Percentiles rank a stretch among this genome's conserved stretches.
Evolutionary conservation across 345 rosid species (phyloP).

Genomic region (Euphorbia tirucalli): DNA sequence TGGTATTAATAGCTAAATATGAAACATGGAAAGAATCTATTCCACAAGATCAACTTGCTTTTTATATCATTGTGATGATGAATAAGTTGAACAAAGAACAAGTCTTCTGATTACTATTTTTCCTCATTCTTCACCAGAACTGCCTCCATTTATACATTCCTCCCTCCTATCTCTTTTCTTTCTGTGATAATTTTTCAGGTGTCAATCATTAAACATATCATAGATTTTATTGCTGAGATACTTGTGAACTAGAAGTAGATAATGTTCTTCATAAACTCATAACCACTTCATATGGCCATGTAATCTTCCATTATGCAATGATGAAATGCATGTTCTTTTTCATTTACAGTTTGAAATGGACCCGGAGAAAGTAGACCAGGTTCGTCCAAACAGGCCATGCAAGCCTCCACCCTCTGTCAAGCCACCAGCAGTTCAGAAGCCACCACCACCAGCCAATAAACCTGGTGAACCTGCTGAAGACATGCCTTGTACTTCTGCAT

Average conservation of each 20-base stretch:
- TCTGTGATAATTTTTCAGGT: too few relatives aligned
- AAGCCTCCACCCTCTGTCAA: conserved; percentile 46
- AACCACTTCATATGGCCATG: background rate
- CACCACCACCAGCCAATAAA: conserved; percentile 21
- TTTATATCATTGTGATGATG: too few relatives aligned
- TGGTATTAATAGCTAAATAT: background rate
- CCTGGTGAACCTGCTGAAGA: conserved; percentile 49
- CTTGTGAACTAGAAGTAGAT: too few relatives aligned
- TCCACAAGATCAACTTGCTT: too few relatives aligned
- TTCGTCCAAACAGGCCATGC: conserved; percentile 65
- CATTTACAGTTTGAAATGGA: conserved; percentile 60
- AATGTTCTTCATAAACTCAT: too few relatives aligned
- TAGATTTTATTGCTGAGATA: too few relatives aligned
- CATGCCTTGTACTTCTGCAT: conserved; percentile 72
- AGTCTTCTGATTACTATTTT: too few relatives aligned
- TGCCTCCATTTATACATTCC: too few relatives aligned
- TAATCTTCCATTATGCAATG: background rate
- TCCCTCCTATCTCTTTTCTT: too few relatives aligned
- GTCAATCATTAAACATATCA: too few relatives aligned
- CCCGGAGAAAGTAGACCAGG: conserved; percentile 45
- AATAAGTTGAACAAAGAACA: background rate
- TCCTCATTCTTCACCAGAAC: too few relatives aligned
- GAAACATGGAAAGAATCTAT: too few relatives aligned
- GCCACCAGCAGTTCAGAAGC: conserved; percentile 26
- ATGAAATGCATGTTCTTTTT: conserved; percentile 13